These are phyloP conservation scores for Psidium friedrichsthalianum DNA, from an alignment of 345 rosid genomes.

Conservation along the genomic window DNA sequence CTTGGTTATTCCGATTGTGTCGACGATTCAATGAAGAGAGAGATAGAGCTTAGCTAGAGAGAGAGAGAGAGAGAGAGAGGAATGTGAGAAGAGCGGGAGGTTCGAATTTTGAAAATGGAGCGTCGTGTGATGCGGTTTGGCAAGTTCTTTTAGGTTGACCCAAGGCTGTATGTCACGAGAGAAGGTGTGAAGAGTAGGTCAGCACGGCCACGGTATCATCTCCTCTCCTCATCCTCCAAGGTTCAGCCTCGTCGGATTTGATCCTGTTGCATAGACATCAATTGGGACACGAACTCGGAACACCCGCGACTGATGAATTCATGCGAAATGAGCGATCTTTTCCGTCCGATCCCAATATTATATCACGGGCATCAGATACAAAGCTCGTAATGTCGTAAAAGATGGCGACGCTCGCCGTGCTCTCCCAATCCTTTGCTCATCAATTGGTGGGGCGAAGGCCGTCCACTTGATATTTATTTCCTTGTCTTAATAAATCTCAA, in stretches of 20 bases:
- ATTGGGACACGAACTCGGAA: background rate
- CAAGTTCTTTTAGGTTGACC: background rate
- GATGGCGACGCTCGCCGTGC: background rate
- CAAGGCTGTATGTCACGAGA: rapidly evolving
- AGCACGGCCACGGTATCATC: background rate
- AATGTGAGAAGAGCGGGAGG: background rate
- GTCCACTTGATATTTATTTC: background rate
- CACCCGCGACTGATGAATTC: rapidly evolving
- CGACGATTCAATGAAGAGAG: background rate
- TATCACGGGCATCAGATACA: rapidly evolving
- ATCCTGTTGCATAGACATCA: background rate
- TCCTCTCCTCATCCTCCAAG: background rate
- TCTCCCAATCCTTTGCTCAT: background rate
- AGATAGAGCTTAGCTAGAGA: background rate
- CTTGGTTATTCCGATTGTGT: background rate
- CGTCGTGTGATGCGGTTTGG: background rate
- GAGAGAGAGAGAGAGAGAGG: background rate
- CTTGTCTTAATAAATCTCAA: background rate
- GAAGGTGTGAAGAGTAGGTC: background rate
- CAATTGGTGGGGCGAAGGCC: background rate
- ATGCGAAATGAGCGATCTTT: background rate
- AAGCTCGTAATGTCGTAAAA: background rate
- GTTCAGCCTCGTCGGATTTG: background rate
- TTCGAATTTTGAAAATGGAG: background rate
- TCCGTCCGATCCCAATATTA: background rate